A percentile compares a stretch with the other conserved stretches of the same genome.
Evolutionary conservation across 1,284 basidiomycete genomes (phyloP).

Genomic region (Melampsora americana): DNA sequence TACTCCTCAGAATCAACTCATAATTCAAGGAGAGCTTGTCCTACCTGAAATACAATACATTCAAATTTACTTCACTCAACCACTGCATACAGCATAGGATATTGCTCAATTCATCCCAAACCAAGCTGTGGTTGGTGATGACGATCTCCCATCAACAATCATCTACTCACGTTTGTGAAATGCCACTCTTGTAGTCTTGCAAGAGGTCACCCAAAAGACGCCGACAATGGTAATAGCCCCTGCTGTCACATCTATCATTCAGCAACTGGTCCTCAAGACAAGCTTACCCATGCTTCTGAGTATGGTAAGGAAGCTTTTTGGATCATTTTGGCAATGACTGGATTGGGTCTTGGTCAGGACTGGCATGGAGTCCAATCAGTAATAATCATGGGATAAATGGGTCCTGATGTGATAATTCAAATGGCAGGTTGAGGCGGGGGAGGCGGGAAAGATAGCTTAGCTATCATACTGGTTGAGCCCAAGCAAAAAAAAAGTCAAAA

Average conservation of each 20-base stretch:
- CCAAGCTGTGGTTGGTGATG: background rate
- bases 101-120: background rate
- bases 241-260: constrained; percentile 5
- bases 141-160: background rate
- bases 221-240: background rate
- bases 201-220: constrained; percentile 1
- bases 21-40: constrained; percentile 1
- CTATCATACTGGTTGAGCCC: background rate
- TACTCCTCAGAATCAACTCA: background rate
- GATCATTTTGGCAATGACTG: constrained; percentile 2
- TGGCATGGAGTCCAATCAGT: constrained; percentile 9
- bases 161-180: background rate
- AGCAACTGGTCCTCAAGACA: constrained; percentile 8
- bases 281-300: background rate
- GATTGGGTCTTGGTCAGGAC: constrained; percentile 12
- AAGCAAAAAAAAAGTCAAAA: background rate
- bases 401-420: background rate
- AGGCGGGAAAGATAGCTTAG: background rate
- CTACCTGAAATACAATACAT: background rate
- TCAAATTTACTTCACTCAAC: background rate
- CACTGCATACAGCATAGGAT: background rate
- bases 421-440: background rate
- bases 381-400: background rate
- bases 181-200: background rate
- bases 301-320: constrained; percentile 1